These are phyloP conservation scores for Aspergillus ibericus DNA, from an alignment of 2,329 filamentous ascomycete genomes.

Conservation along the genomic window DNA sequence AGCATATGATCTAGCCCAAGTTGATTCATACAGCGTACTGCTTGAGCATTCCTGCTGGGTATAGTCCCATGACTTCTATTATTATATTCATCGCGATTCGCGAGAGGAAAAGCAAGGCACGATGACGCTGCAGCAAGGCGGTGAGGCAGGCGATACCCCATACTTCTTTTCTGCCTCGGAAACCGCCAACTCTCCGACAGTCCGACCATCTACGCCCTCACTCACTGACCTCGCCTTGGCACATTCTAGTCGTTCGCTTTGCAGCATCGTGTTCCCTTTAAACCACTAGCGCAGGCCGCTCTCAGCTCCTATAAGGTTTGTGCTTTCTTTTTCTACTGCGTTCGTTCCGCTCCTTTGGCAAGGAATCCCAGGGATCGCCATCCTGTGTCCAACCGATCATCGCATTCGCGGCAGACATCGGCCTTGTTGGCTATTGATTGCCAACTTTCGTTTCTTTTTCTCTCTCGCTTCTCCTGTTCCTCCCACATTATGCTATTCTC, in stretches of 20 bases:
- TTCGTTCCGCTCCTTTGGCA: background rate
- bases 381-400: conserved; percentile 5
- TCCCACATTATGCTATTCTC: conserved; percentile 2
- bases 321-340: conserved; percentile 5
- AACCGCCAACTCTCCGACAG: background rate
- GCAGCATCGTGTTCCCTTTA: conserved; percentile 1
- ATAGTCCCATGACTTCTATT: too few species aligned
- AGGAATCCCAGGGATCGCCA: conserved; percentile 5
- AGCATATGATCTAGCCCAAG: too few species aligned
- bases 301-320: conserved; percentile 8
- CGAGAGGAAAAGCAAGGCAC: too few species aligned
- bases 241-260: background rate
- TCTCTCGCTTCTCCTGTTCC: background rate
- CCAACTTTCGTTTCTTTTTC: conserved; percentile 6
- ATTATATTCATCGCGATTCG: too few species aligned
- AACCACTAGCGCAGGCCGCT: background rate
- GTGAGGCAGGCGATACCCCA: background rate
- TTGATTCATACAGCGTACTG: too few species aligned
- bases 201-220: background rate
- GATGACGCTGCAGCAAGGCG: background rate
- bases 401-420: conserved; percentile 9
- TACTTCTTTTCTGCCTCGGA: background rate
- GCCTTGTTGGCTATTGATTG: conserved; percentile 8
- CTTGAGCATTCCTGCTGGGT: too few species aligned
- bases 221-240: background rate